Percentiles rank a stretch among this genome's conserved stretches.
Conservation (phyloP, 164 flowering plant genomes). For the Saururus chinensis region DNA sequence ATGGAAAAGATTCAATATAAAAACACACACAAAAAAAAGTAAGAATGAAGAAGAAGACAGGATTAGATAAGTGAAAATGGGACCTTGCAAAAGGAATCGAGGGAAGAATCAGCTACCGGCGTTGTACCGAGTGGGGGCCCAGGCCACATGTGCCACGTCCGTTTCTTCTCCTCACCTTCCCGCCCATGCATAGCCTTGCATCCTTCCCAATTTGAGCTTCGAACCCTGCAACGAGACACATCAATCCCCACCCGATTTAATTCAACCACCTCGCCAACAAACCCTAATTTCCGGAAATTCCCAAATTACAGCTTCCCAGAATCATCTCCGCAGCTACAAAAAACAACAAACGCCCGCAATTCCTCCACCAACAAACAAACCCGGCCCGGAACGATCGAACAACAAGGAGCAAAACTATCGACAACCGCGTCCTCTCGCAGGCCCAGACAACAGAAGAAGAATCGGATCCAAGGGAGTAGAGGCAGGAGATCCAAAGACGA, state of each 20-base stretch:
- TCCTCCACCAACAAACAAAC: no score
- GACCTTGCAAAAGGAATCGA: slow-evolving; percentile 42
- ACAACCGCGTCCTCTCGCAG: no score
- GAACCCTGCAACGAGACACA: slow-evolving; percentile 27
- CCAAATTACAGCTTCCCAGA: slow-evolving; percentile 20
- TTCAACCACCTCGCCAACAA: slow-evolving; percentile 3
- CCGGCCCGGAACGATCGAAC: no score
- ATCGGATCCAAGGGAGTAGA: not conserved
- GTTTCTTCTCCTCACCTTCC: slow-evolving; percentile 44
- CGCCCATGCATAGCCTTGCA: slow-evolving; percentile 67
- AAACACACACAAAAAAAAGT: not conserved
- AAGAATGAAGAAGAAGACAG: not conserved
- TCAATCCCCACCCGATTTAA: slow-evolving; percentile 26
- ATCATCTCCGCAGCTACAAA: slow-evolving; percentile 9
- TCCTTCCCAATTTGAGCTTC: slow-evolving; percentile 27
- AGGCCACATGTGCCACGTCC: slow-evolving; percentile 63
- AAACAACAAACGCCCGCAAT: no score
- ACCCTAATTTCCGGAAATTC: slow-evolving; percentile 11
- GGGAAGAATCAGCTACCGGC: slow-evolving; percentile 18
- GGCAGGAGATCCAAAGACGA: not conserved
- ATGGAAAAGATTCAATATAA: no score
- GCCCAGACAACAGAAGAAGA: no score
- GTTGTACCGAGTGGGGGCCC: slow-evolving; percentile 33
- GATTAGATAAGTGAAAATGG: not conserved
- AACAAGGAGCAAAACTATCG: no score